Conservation (phyloP, 257 asterid genomes). For the Capsicum baccatum region DNA sequence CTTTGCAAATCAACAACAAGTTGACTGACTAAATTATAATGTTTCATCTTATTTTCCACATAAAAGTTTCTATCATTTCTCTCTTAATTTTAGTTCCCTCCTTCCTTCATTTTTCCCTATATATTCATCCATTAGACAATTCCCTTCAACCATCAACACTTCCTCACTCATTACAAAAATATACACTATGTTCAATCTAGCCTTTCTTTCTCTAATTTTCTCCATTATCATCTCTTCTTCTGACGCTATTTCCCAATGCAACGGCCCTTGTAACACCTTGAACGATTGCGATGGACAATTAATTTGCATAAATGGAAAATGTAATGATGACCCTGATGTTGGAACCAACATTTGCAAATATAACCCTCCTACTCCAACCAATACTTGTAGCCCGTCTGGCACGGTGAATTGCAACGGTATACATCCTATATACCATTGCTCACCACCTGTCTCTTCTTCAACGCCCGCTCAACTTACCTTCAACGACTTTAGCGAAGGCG, state of each 20-base stretch:
- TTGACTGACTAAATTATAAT: no score
- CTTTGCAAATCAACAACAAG: no score
- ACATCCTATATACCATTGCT: slow-evolving; percentile 38
- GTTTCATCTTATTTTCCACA: no score
- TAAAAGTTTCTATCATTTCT: no score
- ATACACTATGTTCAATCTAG: no score
- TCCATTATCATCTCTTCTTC: neutral
- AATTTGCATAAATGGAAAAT: neutral
- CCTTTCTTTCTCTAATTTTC: no score
- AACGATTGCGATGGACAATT: neutral
- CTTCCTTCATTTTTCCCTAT: no score
- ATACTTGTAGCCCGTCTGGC: neutral
- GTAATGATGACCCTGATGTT: neutral
- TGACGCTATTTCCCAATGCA: neutral
- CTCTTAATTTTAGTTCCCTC: no score
- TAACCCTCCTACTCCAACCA: neutral
- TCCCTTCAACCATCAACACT: no score
- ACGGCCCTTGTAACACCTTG: neutral
- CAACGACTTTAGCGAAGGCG: slow-evolving; percentile 36
- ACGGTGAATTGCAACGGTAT: neutral
- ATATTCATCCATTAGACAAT: no score
- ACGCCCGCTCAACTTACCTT: slow-evolving; percentile 48
- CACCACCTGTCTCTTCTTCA: slow-evolving; percentile 47
- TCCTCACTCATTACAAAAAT: no score
- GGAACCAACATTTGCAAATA: neutral